These are phyloP conservation scores for Penicillium sp. DNA, from an alignment of 2,329 filamentous ascomycete species.

Conservation along the genomic window DNA sequence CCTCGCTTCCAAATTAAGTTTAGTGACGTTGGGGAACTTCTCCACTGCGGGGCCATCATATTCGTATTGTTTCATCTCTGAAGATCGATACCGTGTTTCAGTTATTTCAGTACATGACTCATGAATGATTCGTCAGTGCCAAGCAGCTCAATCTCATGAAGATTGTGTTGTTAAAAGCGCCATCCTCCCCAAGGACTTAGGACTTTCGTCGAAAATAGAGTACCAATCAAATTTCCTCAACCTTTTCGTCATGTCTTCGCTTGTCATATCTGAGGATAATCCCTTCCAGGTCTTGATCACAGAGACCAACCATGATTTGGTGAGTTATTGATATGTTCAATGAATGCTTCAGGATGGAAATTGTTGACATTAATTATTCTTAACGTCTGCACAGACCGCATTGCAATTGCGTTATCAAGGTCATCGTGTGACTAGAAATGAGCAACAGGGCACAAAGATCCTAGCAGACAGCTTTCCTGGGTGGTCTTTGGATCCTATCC, in stretches of 20 bases:
- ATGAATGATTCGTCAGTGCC: background rate
- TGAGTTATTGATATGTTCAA: background rate
- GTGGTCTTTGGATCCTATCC: conserved; percentile 70
- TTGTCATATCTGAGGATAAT: conserved; percentile 16
- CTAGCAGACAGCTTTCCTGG: conserved; percentile 63
- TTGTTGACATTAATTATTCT: background rate
- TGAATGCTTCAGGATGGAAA: background rate
- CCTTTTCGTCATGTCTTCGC: background rate
- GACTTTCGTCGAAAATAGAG: background rate
- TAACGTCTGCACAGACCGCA: background rate
- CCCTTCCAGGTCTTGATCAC: conserved; percentile 18
- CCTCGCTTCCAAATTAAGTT: background rate
- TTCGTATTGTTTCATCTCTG: background rate
- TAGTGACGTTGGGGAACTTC: background rate
- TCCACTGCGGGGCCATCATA: background rate
- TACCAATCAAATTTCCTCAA: background rate
- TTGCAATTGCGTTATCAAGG: conserved; percentile 57
- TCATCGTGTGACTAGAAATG: conserved; percentile 72
- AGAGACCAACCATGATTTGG: conserved; percentile 12
- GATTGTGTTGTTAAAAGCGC: background rate
- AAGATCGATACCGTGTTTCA: background rate
- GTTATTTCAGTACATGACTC: background rate
- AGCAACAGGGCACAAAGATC: conserved; percentile 72
- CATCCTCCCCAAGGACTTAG: background rate
- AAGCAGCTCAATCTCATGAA: background rate